Base-by-base conservation (phyloP, 1,284 basidiomycete species). In the Takashimella tepidaria region DNA sequence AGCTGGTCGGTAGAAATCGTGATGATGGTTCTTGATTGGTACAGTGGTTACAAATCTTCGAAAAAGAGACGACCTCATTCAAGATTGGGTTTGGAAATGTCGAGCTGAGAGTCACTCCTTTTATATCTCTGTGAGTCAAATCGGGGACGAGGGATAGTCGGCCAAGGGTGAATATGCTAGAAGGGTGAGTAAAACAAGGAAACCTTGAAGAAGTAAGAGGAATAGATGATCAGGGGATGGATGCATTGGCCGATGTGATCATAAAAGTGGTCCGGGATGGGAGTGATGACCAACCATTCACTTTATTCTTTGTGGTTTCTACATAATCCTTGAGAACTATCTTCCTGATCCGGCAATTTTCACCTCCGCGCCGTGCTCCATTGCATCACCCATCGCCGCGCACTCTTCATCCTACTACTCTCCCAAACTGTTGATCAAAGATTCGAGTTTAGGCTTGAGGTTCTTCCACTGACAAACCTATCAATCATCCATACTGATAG, bases 361-460 rank as follows among this genome's bases (percentile, higher is more conserved):
- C 16, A 37, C 31, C 10, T 37, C 10, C n/a, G n/a, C n/a, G n/a
- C n/a, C n/a, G n/a, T n/a, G n/a, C n/a, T n/a, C n/a, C n/a, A 8
- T 37, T 37, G 31, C 10, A 8, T 37, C 31, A 37, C 16, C 31
- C 31, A 37, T 37, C 31, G 10, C 31, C 8, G 8, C 31, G 31
- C 31, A 37, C 8, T 37, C 31, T 16, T 37, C 31, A 37, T 16
- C 31, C 31, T 8, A 37, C 16, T 37, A 37, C 10, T 37, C 31
- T 22, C 62, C 62, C n/a, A 64, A 55, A 44, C 54, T 55, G 41
- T 61, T 56, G 45, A 63, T 59, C 52, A 60, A 60, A n/a, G 54
- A 54, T 22, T 60, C 41, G 13, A 65, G 31, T 50, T 61, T 61
- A 13, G 63, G 63, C 11, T 51, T 48, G 23, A 65, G 31, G 31